These are phyloP conservation scores for Salix viminalis DNA, from an alignment of 345 rosid genomes.

Conservation along the genomic window DNA sequence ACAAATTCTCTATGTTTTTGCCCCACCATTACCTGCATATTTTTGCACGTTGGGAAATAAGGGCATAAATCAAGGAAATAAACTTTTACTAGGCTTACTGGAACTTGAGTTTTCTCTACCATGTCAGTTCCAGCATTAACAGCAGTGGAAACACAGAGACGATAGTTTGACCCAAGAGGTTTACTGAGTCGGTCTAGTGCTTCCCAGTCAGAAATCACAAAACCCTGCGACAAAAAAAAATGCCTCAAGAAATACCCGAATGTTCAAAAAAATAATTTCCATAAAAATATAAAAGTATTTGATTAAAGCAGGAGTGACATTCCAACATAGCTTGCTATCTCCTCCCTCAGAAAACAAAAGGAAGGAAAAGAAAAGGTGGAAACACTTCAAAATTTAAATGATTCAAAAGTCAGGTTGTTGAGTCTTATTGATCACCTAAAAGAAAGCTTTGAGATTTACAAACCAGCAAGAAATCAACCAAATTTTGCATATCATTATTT, in stretches of 20 bases:
- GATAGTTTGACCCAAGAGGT: conserved; percentile 69
- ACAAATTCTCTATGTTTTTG: conserved; percentile 47
- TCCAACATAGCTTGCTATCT: background rate
- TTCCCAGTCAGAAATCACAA: conserved; percentile 83
- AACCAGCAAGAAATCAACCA: background rate
- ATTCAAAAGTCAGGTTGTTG: background rate
- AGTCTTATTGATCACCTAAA: background rate
- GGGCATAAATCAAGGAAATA: conserved; percentile 11
- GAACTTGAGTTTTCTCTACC: conserved; percentile 33
- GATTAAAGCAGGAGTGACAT: background rate
- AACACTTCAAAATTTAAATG: background rate
- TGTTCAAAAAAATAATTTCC: background rate
- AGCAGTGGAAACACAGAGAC: conserved; percentile 46
- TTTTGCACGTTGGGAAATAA: conserved; percentile 12
- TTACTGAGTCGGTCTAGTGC: conserved; percentile 60
- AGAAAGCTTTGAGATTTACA: background rate
- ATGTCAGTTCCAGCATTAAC: conserved; percentile 91
- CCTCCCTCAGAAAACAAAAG: background rate
- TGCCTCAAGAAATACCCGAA: background rate
- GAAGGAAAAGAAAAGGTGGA: background rate
- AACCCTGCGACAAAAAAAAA: conserved; percentile 52
- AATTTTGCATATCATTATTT: background rate
- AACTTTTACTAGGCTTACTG: background rate
- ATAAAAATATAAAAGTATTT: background rate
- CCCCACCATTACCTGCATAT: conserved; percentile 78